Conservation (phyloP, 768 basidiomycete species). For the Hericium erinaceus region DNA sequence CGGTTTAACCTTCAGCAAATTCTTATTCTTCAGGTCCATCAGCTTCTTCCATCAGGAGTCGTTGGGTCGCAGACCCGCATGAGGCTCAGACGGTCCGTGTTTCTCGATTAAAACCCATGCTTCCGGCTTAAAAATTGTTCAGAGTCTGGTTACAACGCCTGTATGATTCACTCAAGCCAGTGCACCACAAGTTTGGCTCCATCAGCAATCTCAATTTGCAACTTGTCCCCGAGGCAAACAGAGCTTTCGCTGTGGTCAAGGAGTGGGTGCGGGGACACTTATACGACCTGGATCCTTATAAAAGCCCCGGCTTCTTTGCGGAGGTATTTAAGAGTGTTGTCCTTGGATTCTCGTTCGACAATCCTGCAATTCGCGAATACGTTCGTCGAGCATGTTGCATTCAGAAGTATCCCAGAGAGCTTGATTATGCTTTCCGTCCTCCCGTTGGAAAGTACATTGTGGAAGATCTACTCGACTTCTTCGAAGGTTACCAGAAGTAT, state of each 20-base stretch:
- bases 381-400: slow-evolving; percentile 1
- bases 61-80: no score
- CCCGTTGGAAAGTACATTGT: background rate
- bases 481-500: background rate
- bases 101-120: no score
- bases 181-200: slow-evolving; percentile 5
- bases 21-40: background rate
- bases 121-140: background rate
- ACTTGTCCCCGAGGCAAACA: background rate
- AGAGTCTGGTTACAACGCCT: slow-evolving; percentile 7
- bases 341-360: slow-evolving; percentile 9
- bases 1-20: slow-evolving; percentile 9
- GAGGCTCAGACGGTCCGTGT: no score
- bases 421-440: background rate
- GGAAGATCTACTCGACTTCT: background rate
- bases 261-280: slow-evolving; percentile 9
- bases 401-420: background rate
- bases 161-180: slow-evolving; percentile 8
- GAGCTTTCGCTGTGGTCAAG: slow-evolving; percentile 1
- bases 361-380: slow-evolving; percentile 1
- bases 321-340: slow-evolving; percentile 6
- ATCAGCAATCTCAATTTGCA: background rate
- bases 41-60: background rate
- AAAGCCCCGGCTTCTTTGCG: background rate
- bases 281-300: background rate